phyloP scores from a whole-genome alignment of 2,329 filamentous ascomycete genomes.

The Zelopaecilomyces penicillatus region DNA sequence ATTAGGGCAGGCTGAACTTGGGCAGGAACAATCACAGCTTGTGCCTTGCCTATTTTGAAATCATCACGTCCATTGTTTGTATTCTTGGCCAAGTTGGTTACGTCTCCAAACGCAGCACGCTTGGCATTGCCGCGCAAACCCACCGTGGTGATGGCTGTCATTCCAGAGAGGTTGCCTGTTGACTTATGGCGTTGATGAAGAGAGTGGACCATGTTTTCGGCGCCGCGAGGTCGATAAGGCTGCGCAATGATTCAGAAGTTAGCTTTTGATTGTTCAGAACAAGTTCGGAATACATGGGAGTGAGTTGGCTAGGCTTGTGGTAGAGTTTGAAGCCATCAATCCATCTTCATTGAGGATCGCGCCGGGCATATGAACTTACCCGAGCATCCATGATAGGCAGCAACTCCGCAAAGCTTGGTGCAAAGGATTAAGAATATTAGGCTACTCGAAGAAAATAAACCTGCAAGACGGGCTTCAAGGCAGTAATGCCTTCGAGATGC shows the following conservation, averaged over 20 bases:
- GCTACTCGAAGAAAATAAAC: constrained; percentile 12
- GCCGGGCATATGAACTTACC: constrained; percentile 17
- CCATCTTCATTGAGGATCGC: constrained; percentile 1
- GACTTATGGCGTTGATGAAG: constrained; percentile 81
- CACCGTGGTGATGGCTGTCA: constrained; percentile 15
- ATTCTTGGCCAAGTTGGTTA: constrained; percentile 58
- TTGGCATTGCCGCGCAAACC: constrained; percentile 47
- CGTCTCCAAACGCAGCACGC: constrained; percentile 72
- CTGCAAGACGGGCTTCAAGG: constrained; percentile 6
- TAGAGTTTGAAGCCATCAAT: background rate
- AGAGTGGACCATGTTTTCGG: constrained; percentile 41
- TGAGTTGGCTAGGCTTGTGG: too few species aligned
- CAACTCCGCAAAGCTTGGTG: background rate
- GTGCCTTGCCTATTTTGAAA: constrained; percentile 28
- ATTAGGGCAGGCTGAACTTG: constrained; percentile 17
- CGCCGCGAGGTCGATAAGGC: constrained; percentile 39
- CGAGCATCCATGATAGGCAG: constrained; percentile 25
- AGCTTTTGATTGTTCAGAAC: background rate
- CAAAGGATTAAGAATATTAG: too few species aligned
- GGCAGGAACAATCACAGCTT: constrained; percentile 15
- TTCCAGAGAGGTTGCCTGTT: constrained; percentile 45
- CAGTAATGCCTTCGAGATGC: constrained; percentile 4
- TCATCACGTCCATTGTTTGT: constrained; percentile 21
- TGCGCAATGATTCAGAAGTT: constrained; percentile 12
- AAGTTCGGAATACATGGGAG: background rate